These are phyloP conservation scores for Aspergillus fumigatus DNA, from an alignment of 2,329 filamentous ascomycete species.

Conservation along the genomic window DNA sequence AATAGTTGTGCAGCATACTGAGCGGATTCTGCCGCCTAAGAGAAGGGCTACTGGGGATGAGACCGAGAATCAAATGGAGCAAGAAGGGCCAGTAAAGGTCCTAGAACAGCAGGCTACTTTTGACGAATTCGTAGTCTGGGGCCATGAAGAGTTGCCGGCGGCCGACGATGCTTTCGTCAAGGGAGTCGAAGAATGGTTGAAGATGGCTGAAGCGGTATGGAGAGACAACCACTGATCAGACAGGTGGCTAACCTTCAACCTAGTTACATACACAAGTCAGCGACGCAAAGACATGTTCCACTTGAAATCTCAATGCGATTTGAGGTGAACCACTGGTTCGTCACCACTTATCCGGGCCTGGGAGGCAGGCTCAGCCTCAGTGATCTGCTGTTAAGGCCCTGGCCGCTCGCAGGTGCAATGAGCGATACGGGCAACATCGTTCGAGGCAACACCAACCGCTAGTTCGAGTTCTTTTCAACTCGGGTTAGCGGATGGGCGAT, in stretches of 20 bases:
- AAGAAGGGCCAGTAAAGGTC: slow-evolving; percentile 49
- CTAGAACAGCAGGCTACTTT: slow-evolving; percentile 65
- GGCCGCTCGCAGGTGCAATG: neutral
- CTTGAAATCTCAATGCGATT: slow-evolving; percentile 5
- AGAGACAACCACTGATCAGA: neutral
- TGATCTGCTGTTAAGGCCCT: neutral
- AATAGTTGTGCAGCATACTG: slow-evolving; percentile 52
- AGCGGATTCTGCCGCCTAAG: slow-evolving; percentile 26
- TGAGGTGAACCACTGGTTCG: neutral
- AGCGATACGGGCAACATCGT: neutral
- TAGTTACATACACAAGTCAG: slow-evolving; percentile 25
- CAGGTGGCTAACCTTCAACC: slow-evolving; percentile 4
- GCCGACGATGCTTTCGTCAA: slow-evolving; percentile 67
- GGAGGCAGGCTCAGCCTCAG: neutral
- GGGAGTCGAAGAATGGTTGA: slow-evolving; percentile 75
- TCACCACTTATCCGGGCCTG: neutral
- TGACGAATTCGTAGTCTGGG: slow-evolving; percentile 76
- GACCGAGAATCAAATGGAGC: slow-evolving; percentile 43
- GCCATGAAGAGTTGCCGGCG: slow-evolving; percentile 65
- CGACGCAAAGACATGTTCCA: slow-evolving; percentile 9
- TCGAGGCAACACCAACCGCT: neutral
- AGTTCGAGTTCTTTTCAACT: neutral
- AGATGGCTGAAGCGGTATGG: slow-evolving; percentile 63
- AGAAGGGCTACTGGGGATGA: slow-evolving; percentile 37
- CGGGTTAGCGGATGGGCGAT: neutral